phyloP scores from a whole-genome alignment of 2,329 filamentous ascomycete species.

The Exophiala lecanii-corni region DNA sequence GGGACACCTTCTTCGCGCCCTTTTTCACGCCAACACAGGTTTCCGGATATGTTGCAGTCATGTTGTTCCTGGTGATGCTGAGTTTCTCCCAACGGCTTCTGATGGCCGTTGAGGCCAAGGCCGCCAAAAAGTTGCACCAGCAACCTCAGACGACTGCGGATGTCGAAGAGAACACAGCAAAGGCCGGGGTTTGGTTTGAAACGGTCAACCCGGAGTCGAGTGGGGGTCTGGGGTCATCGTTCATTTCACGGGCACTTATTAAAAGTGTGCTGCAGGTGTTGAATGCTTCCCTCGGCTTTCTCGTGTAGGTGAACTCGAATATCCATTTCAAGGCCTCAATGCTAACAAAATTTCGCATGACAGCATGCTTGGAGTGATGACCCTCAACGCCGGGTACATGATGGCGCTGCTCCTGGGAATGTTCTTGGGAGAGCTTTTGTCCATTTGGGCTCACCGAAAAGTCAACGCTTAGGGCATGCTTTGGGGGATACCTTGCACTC shows the following conservation, averaged over 20 bases:
- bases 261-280: slow-evolving; percentile 7
- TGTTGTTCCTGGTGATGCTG: slow-evolving; percentile 8
- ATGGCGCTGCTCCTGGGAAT: slow-evolving; percentile 5
- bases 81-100: slow-evolving; percentile 6
- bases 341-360: slow-evolving; percentile 2
- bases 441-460: slow-evolving; percentile 5
- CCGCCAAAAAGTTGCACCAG: slow-evolving; percentile 6
- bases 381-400: slow-evolving; percentile 8
- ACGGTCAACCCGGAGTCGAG: slow-evolving; percentile 3
- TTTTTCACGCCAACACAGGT: slow-evolving; percentile 5
- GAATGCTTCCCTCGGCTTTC: slow-evolving; percentile 5
- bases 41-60: slow-evolving; percentile 8
- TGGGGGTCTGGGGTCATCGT: slow-evolving; percentile 2
- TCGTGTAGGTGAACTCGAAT: slow-evolving; percentile 5
- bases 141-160: slow-evolving; percentile 3
- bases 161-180: slow-evolving; percentile 3
- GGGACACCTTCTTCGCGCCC: slow-evolving; percentile 5
- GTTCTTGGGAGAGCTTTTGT: slow-evolving; percentile 5
- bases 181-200: slow-evolving; percentile 4
- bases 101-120: slow-evolving; percentile 6
- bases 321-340: slow-evolving; percentile 3
- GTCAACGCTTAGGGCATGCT: slow-evolving; percentile 5
- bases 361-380: slow-evolving; percentile 9
- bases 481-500: slow-evolving; percentile 5
- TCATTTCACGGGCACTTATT: slow-evolving; percentile 3